These are phyloP conservation scores for Talaromyces sp. DNA, from an alignment of 2,329 filamentous ascomycete species.

Conservation along the genomic window DNA sequence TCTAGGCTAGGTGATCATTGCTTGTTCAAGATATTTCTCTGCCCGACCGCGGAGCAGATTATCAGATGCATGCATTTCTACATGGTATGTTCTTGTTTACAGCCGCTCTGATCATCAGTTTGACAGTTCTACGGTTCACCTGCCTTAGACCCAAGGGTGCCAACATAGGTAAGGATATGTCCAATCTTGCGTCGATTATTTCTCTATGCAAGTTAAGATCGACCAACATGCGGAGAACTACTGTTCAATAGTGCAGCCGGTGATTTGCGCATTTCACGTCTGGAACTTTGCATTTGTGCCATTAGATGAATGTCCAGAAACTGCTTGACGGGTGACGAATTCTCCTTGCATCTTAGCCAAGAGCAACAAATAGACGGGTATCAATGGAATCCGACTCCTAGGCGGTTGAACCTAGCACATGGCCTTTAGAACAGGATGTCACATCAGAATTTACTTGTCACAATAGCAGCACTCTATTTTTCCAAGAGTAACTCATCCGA, in stretches of 20 bases:
- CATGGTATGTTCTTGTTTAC: not conserved
- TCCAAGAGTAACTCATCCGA: not conserved
- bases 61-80: not conserved
- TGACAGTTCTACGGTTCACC: not conserved
- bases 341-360: not conserved
- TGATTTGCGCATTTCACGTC: not conserved
- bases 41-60: not conserved
- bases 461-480: not conserved
- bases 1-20: not conserved
- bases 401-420: not conserved
- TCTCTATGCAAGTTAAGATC: conserved; percentile 1
- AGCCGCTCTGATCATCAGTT: not conserved
- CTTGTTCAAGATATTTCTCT: not conserved
- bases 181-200: not conserved
- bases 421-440: not conserved
- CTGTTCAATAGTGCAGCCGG: not conserved
- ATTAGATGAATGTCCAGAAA: not conserved
- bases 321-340: not conserved
- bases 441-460: not conserved
- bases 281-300: not conserved
- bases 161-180: not conserved
- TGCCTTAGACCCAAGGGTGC: not conserved
- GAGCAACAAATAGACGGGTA: not conserved
- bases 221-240: conserved; percentile 2
- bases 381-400: not conserved